Conservation (phyloP, 177 flowering plant species). For the Tripterygium wilfordii region DNA sequence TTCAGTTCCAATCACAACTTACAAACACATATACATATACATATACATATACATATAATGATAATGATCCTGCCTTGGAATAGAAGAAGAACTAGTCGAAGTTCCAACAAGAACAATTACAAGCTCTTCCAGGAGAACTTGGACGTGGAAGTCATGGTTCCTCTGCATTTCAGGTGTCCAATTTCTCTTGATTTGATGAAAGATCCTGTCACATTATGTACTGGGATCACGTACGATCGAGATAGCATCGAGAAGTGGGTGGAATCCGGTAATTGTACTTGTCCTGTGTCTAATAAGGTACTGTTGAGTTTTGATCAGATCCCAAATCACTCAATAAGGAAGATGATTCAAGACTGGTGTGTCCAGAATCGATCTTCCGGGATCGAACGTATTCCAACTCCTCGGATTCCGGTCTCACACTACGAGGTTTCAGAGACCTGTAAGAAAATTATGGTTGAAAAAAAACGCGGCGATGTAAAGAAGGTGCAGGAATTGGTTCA, state of each 20-base stretch:
- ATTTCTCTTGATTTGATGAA: constrained; percentile 73
- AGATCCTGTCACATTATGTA: constrained; percentile 64
- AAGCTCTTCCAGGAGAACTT: neutral
- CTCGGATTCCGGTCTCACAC: constrained; percentile 42
- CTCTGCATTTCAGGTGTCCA: constrained; percentile 58
- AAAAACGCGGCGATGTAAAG: constrained; percentile 12
- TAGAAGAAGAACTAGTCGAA: constrained; percentile 20
- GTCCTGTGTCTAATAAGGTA: constrained; percentile 54
- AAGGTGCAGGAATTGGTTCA: constrained; percentile 26
- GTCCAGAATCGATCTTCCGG: constrained; percentile 45
- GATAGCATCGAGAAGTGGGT: constrained; percentile 68
- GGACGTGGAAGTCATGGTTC: constrained; percentile 31
- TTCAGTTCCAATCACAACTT: too few species aligned
- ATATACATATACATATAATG: too few species aligned
- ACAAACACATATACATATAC: neutral
- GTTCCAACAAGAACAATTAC: constrained; percentile 16
- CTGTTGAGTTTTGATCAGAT: constrained; percentile 34
- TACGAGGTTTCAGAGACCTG: constrained; percentile 32
- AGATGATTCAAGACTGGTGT: constrained; percentile 75
- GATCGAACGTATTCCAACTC: constrained; percentile 67
- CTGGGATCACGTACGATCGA: constrained; percentile 69
- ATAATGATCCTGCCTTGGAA: constrained; percentile 40
- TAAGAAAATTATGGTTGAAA: constrained; percentile 12
- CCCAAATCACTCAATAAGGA: constrained; percentile 54
- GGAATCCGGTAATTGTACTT: constrained; percentile 42